A percentile compares a stretch with the other conserved stretches of the same genome.
These are phyloP conservation scores for Pseudisothecium myosuroides DNA, from an alignment of 225 moss, liverwort and hornwort species.

Conservation along the genomic window DNA sequence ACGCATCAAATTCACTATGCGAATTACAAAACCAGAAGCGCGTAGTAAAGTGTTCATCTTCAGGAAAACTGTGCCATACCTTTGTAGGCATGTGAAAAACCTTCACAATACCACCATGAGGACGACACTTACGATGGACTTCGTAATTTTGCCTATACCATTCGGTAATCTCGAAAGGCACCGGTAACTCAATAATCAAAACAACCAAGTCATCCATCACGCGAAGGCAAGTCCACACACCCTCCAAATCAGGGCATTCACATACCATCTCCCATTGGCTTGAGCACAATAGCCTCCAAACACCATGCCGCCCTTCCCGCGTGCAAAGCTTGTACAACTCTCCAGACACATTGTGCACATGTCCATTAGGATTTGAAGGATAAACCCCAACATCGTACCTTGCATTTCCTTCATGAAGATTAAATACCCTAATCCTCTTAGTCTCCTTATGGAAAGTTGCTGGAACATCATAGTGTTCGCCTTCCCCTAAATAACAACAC, in stretches of 20 bases:
- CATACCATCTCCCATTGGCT: background rate
- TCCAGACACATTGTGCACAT: background rate
- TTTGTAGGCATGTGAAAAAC: background rate
- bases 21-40: too few relatives aligned
- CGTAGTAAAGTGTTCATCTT: too few relatives aligned
- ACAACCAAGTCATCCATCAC: background rate
- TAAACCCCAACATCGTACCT: background rate
- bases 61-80: background rate
- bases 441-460: background rate
- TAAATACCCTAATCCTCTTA: background rate
- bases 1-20: background rate
- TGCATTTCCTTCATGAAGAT: background rate
- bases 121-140: too few relatives aligned
- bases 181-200: background rate
- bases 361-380: background rate
- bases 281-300: background rate
- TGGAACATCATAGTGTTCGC: background rate
- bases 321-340: background rate
- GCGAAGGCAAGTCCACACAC: background rate
- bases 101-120: background rate
- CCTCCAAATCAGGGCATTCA: background rate
- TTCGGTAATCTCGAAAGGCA: background rate
- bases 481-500: rapidly evolving
- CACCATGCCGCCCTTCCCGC: background rate
- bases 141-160: too few relatives aligned